Conservation (phyloP, 106 monocot species). For the Dendrobium chrysotoxum region DNA sequence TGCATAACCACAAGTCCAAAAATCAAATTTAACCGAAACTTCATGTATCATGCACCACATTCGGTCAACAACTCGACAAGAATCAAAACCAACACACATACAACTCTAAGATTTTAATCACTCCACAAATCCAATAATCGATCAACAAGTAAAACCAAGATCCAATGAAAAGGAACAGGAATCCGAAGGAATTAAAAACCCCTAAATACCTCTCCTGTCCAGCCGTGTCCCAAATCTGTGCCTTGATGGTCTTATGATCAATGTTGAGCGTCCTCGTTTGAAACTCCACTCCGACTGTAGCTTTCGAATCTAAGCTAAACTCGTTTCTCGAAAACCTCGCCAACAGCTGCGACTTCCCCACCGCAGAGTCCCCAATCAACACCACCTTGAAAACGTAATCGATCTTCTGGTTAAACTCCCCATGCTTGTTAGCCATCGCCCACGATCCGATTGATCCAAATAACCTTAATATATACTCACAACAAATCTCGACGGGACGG, state of each 20-base stretch:
- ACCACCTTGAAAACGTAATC: constrained; percentile 31
- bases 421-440: constrained; percentile 17
- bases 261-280: constrained; percentile 14
- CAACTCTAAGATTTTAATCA: background rate
- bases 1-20: too few relatives aligned
- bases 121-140: background rate
- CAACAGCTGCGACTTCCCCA: constrained; percentile 26
- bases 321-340: constrained; percentile 23
- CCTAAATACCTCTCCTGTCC: constrained; percentile 18
- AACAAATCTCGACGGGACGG: background rate
- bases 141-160: background rate
- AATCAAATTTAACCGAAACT: too few relatives aligned
- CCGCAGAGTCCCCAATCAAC: constrained; percentile 24
- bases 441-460: background rate
- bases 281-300: constrained; percentile 18
- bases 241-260: constrained; percentile 21
- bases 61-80: too few relatives aligned
- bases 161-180: background rate
- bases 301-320: constrained; percentile 25
- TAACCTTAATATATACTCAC: background rate
- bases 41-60: too few relatives aligned
- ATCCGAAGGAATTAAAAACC: background rate
- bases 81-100: background rate
- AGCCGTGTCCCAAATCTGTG: constrained; percentile 23
- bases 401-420: constrained; percentile 23